Base-by-base conservation (phyloP, 2,329 filamentous ascomycete genomes). In the Fusarium oligoseptatum region DNA sequence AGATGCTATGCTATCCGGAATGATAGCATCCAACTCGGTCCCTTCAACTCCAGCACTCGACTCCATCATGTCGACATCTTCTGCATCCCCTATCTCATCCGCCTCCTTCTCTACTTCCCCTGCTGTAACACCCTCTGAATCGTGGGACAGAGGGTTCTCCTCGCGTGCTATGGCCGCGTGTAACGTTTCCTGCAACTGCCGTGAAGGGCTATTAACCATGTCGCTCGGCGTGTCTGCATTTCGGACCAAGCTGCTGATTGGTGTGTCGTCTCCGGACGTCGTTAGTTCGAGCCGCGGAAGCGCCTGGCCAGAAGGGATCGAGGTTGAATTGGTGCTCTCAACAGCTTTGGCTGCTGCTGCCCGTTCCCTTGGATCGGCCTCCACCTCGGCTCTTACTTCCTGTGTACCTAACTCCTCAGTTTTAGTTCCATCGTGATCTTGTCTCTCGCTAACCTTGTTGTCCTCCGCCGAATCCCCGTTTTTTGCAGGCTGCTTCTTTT, bases 281-380 rank as follows among this genome's bases (percentile, higher is more conserved):
- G 71, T 45, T 6, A 76, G 58, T 4, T 78, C 80, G 24, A 77
- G 66, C 34, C 68, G 71, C 57, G 73, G 77, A 29, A 68, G 73
- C 15, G 56, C 71, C 52, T 82, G 80, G 56, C 79, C 78, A 29
- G 79, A 81, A 68, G 79, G 76, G 41, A 82, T 81, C 22, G 76
- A 75, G 48, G 68, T 63, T 37, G 79, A 80, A n/a, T 78, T 76
- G 24, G 72, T 66, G 62, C 66, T 70, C 27, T 64, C 69, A 34
- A 68, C 56, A 36, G 70, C 61, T 56, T 70, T 37, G 10, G 20
- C 71, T 70, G 41, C 55, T 68, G 62, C 65, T 71, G 73, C 64
- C 41, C 45, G 65, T 55, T 66, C 74, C 68, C 68, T 66, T 60
- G 76, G 65, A 64, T 78, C 75, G 68, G 73, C 72, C 64, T 76